phyloP scores from a whole-genome alignment of 2,329 filamentous ascomycete species.

The Fusarium temperatum region DNA sequence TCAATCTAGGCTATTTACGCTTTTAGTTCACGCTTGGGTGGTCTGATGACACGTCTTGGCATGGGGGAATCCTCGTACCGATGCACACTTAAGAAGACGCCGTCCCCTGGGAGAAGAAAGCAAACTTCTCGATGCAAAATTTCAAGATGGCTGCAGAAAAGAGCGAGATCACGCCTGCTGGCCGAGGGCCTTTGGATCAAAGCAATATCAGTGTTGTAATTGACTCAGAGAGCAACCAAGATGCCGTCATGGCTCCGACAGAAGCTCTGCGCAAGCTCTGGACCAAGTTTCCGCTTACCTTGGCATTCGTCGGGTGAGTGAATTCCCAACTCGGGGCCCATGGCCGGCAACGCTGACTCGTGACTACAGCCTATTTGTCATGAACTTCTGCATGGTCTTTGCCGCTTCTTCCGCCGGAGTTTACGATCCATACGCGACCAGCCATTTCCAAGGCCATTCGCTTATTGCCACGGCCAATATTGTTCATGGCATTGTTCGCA shows the following conservation, averaged over 20 bases:
- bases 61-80: too few relatives aligned
- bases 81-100: background rate
- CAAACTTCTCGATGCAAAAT: background rate
- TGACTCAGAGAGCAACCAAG: background rate
- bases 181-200: background rate
- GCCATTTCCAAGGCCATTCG: slow-evolving; percentile 19
- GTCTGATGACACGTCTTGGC: background rate
- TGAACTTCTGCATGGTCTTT: slow-evolving; percentile 22
- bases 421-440: slow-evolving; percentile 18
- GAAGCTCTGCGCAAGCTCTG: background rate
- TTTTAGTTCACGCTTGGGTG: background rate
- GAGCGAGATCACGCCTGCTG: background rate
- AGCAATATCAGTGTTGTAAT: background rate
- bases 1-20: background rate
- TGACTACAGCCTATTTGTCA: background rate
- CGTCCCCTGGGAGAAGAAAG: fast-evolving
- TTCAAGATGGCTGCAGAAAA: background rate
- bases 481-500: slow-evolving; percentile 18
- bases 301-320: background rate
- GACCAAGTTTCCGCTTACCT: background rate
- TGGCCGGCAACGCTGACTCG: background rate
- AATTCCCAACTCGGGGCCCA: background rate
- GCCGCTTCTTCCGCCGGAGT: slow-evolving; percentile 16
- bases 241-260: background rate
- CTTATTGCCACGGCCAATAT: slow-evolving; percentile 9